Conservation (phyloP, 768 basidiomycete genomes). For the Lyophyllum shimeji region DNA sequence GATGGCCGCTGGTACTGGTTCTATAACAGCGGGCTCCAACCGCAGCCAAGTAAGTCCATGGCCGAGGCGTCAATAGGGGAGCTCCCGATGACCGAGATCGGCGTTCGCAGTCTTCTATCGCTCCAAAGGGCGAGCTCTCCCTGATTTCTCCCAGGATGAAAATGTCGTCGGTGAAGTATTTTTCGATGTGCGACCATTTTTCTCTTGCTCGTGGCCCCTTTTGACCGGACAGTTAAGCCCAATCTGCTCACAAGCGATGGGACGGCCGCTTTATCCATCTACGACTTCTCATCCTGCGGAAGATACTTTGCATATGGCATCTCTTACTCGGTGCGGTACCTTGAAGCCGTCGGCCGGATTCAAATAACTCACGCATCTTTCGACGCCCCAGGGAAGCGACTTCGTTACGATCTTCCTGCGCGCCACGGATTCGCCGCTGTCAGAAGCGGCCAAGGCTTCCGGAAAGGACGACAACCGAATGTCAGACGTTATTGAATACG, state of each 20-base stretch:
- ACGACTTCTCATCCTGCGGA: constrained; percentile 64
- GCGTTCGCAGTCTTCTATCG: constrained; percentile 54
- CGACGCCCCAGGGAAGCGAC: constrained; percentile 61
- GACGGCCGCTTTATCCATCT: constrained; percentile 59
- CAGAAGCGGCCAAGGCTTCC: constrained; percentile 33
- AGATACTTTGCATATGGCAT: constrained; percentile 79
- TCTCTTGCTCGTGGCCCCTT: background rate
- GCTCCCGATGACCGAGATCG: background rate
- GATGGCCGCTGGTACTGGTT: constrained; percentile 83
- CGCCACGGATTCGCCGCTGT: constrained; percentile 57
- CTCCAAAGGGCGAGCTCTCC: constrained; percentile 51
- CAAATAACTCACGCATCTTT: constrained; percentile 1
- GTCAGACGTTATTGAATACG: constrained; percentile 66
- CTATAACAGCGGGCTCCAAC: constrained; percentile 74
- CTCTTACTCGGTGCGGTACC: constrained; percentile 53
- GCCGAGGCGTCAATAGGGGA: background rate
- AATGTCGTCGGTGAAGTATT: constrained; percentile 65
- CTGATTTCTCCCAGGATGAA: constrained; percentile 47
- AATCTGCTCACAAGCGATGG: constrained; percentile 75
- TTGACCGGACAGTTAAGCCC: constrained; percentile 37
- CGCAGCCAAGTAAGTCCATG: constrained; percentile 51
- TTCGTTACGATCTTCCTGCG: constrained; percentile 70
- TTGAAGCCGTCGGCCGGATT: background rate
- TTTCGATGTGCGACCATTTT: constrained; percentile 60
- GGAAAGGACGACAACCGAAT: constrained; percentile 53